Conservation (phyloP, 495 filamentous ascomycete species). For the Xylaria curta region DNA sequence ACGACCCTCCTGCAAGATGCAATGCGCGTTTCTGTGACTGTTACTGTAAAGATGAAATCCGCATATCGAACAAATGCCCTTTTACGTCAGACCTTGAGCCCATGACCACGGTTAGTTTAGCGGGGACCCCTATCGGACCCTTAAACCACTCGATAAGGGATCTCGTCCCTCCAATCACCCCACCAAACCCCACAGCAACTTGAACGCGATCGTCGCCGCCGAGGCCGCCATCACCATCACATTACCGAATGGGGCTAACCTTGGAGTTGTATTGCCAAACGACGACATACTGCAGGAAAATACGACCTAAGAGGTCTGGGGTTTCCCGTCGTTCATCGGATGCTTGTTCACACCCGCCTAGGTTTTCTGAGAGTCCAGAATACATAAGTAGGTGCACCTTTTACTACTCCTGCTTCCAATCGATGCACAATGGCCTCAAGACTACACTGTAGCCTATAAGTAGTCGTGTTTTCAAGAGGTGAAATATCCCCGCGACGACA, state of each 20-base stretch:
- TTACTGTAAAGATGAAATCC: neutral
- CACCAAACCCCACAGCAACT: neutral
- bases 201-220: neutral
- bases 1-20: neutral
- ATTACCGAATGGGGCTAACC: too few species aligned
- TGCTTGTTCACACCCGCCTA: neutral
- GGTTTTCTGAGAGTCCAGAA: neutral
- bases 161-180: neutral
- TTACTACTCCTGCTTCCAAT: neutral
- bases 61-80: neutral
- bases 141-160: neutral
- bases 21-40: neutral
- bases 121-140: neutral
- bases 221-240: too few species aligned
- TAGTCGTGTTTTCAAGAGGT: neutral
- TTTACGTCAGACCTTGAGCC: slow-evolving; percentile 11
- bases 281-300: slow-evolving; percentile 25
- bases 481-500: neutral
- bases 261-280: slow-evolving; percentile 1
- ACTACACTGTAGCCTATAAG: neutral
- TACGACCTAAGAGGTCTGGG: neutral
- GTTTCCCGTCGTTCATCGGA: neutral
- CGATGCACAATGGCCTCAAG: neutral
- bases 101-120: neutral
- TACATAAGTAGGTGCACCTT: slow-evolving; percentile 20